Conservation (phyloP, 345 rosid species). For the Lagerstroemia speciosa region DNA sequence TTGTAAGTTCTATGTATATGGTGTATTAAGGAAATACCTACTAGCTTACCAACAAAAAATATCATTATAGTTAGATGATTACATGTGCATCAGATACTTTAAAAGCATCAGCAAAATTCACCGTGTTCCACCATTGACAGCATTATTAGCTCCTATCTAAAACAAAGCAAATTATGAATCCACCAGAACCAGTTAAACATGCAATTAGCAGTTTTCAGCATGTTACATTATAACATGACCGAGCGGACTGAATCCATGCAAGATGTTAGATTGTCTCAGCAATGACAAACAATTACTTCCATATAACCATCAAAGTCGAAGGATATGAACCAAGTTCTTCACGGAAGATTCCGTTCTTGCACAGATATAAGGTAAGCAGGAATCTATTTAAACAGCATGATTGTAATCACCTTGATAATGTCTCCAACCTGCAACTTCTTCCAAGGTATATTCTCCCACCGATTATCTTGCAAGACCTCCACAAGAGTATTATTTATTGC, state of each 20-base stretch:
- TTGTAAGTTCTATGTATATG: too few relatives aligned
- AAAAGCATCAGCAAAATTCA: background rate
- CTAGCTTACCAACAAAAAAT: too few relatives aligned
- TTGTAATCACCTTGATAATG: slow-evolving; percentile 64
- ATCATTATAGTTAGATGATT: background rate
- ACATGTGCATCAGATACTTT: background rate
- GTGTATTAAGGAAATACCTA: too few relatives aligned
- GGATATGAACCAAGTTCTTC: background rate
- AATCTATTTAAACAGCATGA: slow-evolving; percentile 4
- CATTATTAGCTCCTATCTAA: background rate
- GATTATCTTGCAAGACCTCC: slow-evolving; percentile 79
- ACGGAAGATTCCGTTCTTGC: background rate
- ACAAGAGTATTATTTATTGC: slow-evolving; percentile 65
- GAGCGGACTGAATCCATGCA: background rate
- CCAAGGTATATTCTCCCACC: slow-evolving; percentile 78
- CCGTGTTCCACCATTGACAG: background rate
- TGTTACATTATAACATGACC: background rate
- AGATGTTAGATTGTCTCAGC: background rate
- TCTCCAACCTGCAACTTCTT: slow-evolving; percentile 98
- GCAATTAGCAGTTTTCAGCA: background rate
- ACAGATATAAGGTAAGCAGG: background rate
- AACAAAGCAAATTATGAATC: too few relatives aligned
- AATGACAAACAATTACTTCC: background rate
- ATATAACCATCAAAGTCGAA: background rate
- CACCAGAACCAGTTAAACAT: background rate